Evolutionary conservation across 805 yeast species (phyloP).

Genomic region (Cyberlindnera americana): DNA sequence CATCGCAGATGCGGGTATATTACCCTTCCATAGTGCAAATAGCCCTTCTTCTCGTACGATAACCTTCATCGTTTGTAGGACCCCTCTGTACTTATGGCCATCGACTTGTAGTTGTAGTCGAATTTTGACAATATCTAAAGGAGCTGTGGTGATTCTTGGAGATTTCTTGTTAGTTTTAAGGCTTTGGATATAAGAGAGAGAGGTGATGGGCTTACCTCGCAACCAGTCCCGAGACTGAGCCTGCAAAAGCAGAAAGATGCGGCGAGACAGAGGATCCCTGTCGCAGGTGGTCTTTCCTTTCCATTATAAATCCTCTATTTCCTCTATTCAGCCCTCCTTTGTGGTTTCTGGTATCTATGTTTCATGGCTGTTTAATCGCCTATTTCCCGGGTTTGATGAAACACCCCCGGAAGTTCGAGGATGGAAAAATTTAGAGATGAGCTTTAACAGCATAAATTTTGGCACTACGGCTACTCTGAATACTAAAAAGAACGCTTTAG

Average conservation of each 20-base stretch:
- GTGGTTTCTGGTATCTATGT: too few relatives aligned
- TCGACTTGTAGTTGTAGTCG: conserved; percentile 59
- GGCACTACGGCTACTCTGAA: not conserved
- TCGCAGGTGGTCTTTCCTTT: conserved; percentile 39
- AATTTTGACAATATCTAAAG: conserved; percentile 75
- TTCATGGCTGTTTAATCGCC: too few relatives aligned
- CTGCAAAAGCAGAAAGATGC: conserved; percentile 40
- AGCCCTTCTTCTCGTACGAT: conserved; percentile 65
- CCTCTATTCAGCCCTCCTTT: too few relatives aligned
- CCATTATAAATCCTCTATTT: too few relatives aligned
- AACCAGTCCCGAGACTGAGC: conserved; percentile 44
- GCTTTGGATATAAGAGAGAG: too few relatives aligned
- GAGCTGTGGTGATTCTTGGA: conserved; percentile 69
- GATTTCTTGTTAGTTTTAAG: too few relatives aligned
- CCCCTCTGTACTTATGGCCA: conserved; percentile 33
- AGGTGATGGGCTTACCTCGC: conserved; percentile 25
- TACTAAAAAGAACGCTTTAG: not conserved
- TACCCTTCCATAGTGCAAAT: conserved; percentile 90
- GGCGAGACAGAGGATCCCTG: conserved; percentile 42
- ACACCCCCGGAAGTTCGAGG: not conserved
- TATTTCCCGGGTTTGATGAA: too few relatives aligned
- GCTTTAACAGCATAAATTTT: not conserved
- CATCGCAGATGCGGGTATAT: conserved; percentile 85
- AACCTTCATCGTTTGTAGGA: conserved; percentile 35
- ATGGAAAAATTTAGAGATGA: conserved; percentile 1